Evolutionary conservation across 169 alveolate genomes (phyloP), one percentile per base, ranked within the genome.

Genomic region (Amoebophrya sp.): DNA sequence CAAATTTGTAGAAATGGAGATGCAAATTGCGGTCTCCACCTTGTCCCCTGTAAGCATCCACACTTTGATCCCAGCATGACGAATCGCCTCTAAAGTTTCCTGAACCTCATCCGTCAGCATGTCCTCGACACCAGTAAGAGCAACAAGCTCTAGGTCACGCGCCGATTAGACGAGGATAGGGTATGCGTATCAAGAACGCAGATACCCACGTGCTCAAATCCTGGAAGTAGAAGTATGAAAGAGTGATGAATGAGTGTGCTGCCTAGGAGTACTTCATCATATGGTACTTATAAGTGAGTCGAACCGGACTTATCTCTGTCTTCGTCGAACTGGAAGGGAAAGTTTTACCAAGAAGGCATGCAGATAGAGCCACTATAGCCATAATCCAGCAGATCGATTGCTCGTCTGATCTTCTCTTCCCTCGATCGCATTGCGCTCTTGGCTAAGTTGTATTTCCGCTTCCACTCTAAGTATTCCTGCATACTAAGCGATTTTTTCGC

Each of bases 41-140:
- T 99, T 99, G 96, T 99, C 99, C 34, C 99, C 99, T 23, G 99
- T 99, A 36, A 99, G 96, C 98, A 99, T 98, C 99, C 99, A 99
- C 0, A 98, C 96, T 94, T 97, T 97, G 41, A 99, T 98, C 41
- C 99, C 99, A 40, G 99, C 99, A 92, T 97, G 96, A 90, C 99
- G 96, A 53, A 98, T 93, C 89, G 97, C 94, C 93, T 97, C 99
- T 54, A 99, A 96, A 0, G 99, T 98, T 54, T 93, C 91, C 26
- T 97, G 97, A 0, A 98, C 99, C 78, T 98, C 98, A 91, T 96
- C 98, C 95, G 97, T 91, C 91, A 99, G 96, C 95, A 97, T 97
- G 94, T 98, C 99, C 95, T 98, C 99, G 2, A 99, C 99, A 33
- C 99, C 99, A 2, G 99, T 98, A 29, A 98, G 96, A 40, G 98